Evolutionary conservation across 2,329 filamentous ascomycete genomes (phyloP), one percentile per base, ranked within the genome.

Genomic region (Zelopaecilomyces penicillatus): DNA sequence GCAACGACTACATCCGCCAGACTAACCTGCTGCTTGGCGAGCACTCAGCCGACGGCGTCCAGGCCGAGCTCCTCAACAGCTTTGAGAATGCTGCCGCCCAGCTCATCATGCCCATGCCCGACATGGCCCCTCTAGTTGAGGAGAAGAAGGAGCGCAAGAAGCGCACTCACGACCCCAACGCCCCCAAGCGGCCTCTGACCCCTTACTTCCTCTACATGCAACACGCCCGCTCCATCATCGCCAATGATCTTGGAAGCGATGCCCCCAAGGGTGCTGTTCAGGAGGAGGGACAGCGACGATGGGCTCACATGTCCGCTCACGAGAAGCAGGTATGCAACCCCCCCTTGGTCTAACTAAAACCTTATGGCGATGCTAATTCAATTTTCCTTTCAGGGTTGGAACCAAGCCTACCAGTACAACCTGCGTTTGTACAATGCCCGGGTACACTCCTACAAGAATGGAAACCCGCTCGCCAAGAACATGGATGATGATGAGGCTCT

Each of bases 151-250:
- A 93, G 75, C 83, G 86, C 66, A 91, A 93, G 76, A 90, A 90
- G 74, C 80, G 83, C 50, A 82, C 81, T 36, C 82, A 86, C 59
- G 91, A 97, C 64, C 90, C 90, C 54, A 95, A 95, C 65, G 90
- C 90, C 5, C 91, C 91, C 48, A 97, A 96, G 78, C 82, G 90
- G 41, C 90, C 91, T 6, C 67, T 96, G 60, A 97, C 91, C 5
- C 89, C 91, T 3, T 96, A 94, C 73, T 95, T 97, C 73, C 73
- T 96, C 49, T 97, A 89, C 72, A 88, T 95, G 75, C 85, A 94
- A 65, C 83, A 85, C 52, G 88, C 88, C 52, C 85, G 93, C 41
- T 78, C 82, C 42, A 83, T 87, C 61, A 93, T 97, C 55, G 83
- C 86, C 46, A 75, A 73, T 31, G 88, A 94, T 55, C 76, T 95